Evolutionary conservation across 2,329 filamentous ascomycete genomes (phyloP).

Genomic region (Teratosphaeria nubilosa): DNA sequence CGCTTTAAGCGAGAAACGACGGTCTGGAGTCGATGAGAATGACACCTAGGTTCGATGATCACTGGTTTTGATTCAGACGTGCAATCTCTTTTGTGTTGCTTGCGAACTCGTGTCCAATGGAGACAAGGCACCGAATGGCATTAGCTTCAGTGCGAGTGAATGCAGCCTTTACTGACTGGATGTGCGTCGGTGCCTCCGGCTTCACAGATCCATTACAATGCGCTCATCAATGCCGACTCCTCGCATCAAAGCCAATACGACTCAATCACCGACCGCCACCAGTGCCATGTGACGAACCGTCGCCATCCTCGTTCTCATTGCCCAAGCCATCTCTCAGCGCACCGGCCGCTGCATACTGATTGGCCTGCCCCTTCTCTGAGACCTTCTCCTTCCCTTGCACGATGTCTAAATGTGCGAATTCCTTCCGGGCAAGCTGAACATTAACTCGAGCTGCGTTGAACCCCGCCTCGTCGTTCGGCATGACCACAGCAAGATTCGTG

Average conservation of each 20-base stretch:
- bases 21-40: not conserved
- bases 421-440: conserved; percentile 73
- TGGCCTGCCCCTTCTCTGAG: not conserved
- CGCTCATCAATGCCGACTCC: not conserved
- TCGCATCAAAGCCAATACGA: not conserved
- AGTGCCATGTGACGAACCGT: conserved; percentile 4
- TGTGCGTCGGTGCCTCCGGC: not conserved
- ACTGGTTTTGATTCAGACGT: no score
- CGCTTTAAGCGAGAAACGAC: not conserved
- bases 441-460: conserved; percentile 89
- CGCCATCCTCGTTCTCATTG: conserved; percentile 7
- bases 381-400: conserved; percentile 24
- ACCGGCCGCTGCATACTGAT: not conserved
- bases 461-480: conserved; percentile 80
- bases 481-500: conserved; percentile 86
- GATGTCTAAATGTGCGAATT: conserved; percentile 58
- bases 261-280: not conserved
- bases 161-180: no score
- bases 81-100: no score
- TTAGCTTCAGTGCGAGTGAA: no score
- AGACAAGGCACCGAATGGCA: no score
- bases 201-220: not conserved
- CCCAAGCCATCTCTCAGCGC: not conserved
- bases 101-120: no score
- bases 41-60: no score